Conservation (phyloP, 2,329 filamentous ascomycete species). For the Simplicillium aogashimaense region DNA sequence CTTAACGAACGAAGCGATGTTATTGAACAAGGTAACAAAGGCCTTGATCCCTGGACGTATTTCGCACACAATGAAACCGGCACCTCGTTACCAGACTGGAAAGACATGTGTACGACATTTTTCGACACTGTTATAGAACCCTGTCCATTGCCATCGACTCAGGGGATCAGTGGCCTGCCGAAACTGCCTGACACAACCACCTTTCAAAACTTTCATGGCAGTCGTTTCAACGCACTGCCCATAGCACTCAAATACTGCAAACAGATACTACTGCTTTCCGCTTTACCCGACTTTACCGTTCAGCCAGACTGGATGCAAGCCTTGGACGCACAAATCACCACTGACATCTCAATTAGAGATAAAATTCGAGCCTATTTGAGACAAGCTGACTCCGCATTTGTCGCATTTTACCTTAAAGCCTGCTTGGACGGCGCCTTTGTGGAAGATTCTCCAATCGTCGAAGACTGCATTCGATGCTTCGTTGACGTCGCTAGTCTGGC, state of each 20-base stretch:
- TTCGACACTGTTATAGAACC: constrained; percentile 29
- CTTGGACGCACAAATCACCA: constrained; percentile 62
- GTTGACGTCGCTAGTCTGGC: constrained; percentile 41
- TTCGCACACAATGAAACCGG: constrained; percentile 32
- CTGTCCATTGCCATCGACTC: constrained; percentile 15
- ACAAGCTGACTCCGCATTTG: constrained; percentile 23
- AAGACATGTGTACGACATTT: constrained; percentile 36
- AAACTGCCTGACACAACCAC: constrained; percentile 8
- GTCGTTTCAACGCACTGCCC: constrained; percentile 47
- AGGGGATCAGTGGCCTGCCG: constrained; percentile 19
- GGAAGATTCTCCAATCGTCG: constrained; percentile 28
- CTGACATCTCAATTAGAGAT: constrained; percentile 54
- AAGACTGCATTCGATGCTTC: constrained; percentile 41
- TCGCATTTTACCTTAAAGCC: constrained; percentile 38
- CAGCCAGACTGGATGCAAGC: constrained; percentile 80
- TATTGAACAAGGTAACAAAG: constrained; percentile 79
- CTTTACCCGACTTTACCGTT: constrained; percentile 40
- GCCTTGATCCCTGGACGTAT: constrained; percentile 59
- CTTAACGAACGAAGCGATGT: constrained; percentile 68
- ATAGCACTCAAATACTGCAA: constrained; percentile 61
- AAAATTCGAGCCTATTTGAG: constrained; percentile 46
- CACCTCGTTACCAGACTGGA: constrained; percentile 39
- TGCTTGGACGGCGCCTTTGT: constrained; percentile 47
- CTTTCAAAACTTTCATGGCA: constrained; percentile 37
- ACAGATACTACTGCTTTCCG: constrained; percentile 39